Percentiles rank a stretch among this genome's conserved stretches.
Conservation (phyloP, 441 rosid genomes). For the Biscutella laevigata region DNA sequence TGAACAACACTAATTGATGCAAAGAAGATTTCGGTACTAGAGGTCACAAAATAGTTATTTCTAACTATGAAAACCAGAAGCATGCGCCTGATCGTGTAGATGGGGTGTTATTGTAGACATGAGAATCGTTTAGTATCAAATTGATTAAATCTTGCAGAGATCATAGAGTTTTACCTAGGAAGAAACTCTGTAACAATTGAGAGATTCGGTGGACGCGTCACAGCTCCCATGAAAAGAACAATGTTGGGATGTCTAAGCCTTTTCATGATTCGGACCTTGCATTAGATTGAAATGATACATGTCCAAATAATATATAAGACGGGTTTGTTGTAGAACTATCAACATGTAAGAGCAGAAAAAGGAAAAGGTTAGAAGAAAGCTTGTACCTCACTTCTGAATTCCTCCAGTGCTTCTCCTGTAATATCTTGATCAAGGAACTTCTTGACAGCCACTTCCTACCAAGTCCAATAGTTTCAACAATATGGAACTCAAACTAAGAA, state of each 20-base stretch:
- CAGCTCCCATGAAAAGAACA: slow-evolving; percentile 84
- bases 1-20: neutral
- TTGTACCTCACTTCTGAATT: slow-evolving; percentile 63
- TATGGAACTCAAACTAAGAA: slow-evolving; percentile 12
- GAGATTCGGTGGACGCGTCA: slow-evolving; percentile 66
- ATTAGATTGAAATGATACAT: slow-evolving; percentile 2
- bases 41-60: neutral
- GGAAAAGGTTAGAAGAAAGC: slow-evolving; percentile 1
- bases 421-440: slow-evolving; percentile 65
- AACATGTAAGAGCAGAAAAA: neutral
- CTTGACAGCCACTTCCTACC: slow-evolving; percentile 71
- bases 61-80: neutral
- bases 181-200: slow-evolving; percentile 73
- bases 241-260: slow-evolving; percentile 66
- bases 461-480: slow-evolving; percentile 29
- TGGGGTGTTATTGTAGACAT: neutral
- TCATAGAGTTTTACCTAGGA: slow-evolving; percentile 40
- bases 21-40: neutral
- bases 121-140: slow-evolving; percentile 1
- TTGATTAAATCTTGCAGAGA: neutral
- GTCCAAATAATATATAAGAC: neutral
- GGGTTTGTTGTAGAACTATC: neutral
- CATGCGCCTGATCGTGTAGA: neutral
- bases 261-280: slow-evolving; percentile 58
- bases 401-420: slow-evolving; percentile 58